Base-by-base conservation (phyloP, 2,329 filamentous ascomycete species). In the Colletotrichum liaoningense region DNA sequence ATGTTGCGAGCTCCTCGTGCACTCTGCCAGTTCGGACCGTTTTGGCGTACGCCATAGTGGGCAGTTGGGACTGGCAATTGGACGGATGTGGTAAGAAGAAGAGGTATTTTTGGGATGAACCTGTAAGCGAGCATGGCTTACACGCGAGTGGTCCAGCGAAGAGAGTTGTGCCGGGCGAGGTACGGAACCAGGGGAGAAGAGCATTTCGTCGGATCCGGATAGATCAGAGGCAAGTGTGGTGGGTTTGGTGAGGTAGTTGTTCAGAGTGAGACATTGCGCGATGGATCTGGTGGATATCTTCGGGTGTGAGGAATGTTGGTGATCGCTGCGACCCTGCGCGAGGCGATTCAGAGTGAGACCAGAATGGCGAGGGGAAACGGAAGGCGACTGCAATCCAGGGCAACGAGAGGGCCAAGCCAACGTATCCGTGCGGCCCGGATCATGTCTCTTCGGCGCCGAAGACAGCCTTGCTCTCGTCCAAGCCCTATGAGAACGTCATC, bases 221-320 rank as follows among this genome's bases (percentile, higher is more conserved):
- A 16, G 14, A 26, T 19, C n/a, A 35, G 38, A 19, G 19, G 35
- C 19, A 49, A 49, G 42, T 19, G 42, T n/a, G 42, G 42, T 49
- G 42, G 19, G 42, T 19, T 49, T 49, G 42, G 42, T 49, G 42
- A 49, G 42, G 42, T 49, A 42, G 22, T 19, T 9, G 33, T 33
- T 59, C 5, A 38, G 64, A 46, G 52, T 46, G 35, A 65, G 63
- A 65, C 63, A 65, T 56, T 12, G 55, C 55, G 24, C 12, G 24
- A 30, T 2, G 3, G 38, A 11, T n/a, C 24, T 30, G n/a, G 19
- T 8, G 19, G 33, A 2, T n/a, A 30, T 11, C 49, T 16, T 14
- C 19, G 5, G 22, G 9, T 19, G 28, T 54, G 35, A 58, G 26
- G 35, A 59, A 67, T 58, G 54, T 49, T 33, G 38, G 55, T 30